Evolutionary conservation across 768 basidiomycete genomes (phyloP).

Genomic region (Russula olivacea): DNA sequence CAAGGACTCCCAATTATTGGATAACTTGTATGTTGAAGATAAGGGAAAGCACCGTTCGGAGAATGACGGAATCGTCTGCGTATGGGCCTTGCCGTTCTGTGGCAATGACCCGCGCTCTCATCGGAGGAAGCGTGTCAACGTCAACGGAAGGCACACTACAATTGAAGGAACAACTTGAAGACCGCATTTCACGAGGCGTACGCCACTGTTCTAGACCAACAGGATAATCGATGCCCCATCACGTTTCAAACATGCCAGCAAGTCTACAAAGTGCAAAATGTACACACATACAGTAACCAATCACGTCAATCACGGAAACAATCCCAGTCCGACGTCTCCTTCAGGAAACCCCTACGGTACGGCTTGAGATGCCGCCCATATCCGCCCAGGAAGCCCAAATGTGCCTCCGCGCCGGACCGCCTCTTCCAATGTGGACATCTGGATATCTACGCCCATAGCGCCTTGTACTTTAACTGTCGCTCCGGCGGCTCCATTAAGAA

Average conservation of each 20-base stretch:
- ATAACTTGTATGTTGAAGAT: not conserved
- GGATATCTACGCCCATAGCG: slow-evolving; percentile 43
- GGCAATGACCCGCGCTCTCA: not conserved
- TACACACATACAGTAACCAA: not conserved
- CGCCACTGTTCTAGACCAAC: not conserved
- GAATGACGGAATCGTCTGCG: not conserved
- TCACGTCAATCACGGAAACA: not conserved
- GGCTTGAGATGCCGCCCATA: slow-evolving; percentile 40
- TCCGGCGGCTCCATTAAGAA: slow-evolving; percentile 55
- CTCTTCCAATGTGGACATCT: slow-evolving; percentile 57
- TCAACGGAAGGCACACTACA: not conserved
- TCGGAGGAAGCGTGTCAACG: slow-evolving; percentile 6
- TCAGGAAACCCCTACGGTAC: slow-evolving; percentile 6
- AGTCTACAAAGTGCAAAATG: not conserved
- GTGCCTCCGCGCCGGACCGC: slow-evolving; percentile 65
- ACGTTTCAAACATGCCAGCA: not conserved
- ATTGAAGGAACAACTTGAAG: not conserved
- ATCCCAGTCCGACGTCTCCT: not conserved
- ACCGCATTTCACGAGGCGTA: not conserved
- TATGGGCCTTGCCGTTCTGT: not conserved
- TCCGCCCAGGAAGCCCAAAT: slow-evolving; percentile 60
- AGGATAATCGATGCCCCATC: not conserved
- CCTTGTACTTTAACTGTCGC: slow-evolving; percentile 53
- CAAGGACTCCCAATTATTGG: not conserved
- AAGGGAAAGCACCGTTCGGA: not conserved